Percentiles rank a stretch among this genome's conserved stretches.
These are phyloP conservation scores for Leucogyrophana mollusca DNA, from an alignment of 768 basidiomycete species.

Conservation along the genomic window DNA sequence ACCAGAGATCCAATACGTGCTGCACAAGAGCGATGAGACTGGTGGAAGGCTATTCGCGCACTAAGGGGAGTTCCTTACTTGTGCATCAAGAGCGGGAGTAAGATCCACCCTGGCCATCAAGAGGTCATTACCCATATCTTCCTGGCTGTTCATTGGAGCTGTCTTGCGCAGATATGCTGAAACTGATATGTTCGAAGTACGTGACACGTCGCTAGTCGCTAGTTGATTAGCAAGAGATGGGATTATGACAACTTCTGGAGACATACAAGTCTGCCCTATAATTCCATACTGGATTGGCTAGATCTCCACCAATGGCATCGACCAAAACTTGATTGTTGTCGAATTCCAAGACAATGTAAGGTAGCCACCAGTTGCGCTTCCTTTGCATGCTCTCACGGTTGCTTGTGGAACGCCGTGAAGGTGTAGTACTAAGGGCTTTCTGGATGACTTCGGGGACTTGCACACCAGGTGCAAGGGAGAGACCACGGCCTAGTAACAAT, in stretches of 20 bases:
- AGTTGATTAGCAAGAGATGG: constrained; percentile 10
- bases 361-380: constrained; percentile 92
- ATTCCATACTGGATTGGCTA: constrained; percentile 89
- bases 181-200: constrained; percentile 88
- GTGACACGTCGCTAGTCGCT: constrained; percentile 83
- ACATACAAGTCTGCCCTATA: constrained; percentile 93
- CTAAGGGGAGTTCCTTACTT: constrained; percentile 42
- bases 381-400: constrained; percentile 91
- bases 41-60: constrained; percentile 8
- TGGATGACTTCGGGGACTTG: constrained; percentile 83
- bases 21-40: constrained; percentile 24
- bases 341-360: constrained; percentile 96
- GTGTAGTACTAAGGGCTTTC: constrained; percentile 67
- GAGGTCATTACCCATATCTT: constrained; percentile 97
- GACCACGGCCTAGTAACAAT: constrained; percentile 61
- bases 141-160: constrained; percentile 65
- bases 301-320: constrained; percentile 94
- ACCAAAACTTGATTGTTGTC: constrained; percentile 97
- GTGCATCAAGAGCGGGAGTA: constrained; percentile 77
- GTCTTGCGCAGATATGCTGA: constrained; percentile 89
- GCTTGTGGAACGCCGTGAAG: constrained; percentile 56
- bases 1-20: constrained; percentile 92
- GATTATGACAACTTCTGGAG: constrained; percentile 1
- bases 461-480: constrained; percentile 76
- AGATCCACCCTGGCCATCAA: constrained; percentile 92